Evolutionary conservation across 305 asterid species (phyloP).

Genomic region (Solanum chacoense): DNA sequence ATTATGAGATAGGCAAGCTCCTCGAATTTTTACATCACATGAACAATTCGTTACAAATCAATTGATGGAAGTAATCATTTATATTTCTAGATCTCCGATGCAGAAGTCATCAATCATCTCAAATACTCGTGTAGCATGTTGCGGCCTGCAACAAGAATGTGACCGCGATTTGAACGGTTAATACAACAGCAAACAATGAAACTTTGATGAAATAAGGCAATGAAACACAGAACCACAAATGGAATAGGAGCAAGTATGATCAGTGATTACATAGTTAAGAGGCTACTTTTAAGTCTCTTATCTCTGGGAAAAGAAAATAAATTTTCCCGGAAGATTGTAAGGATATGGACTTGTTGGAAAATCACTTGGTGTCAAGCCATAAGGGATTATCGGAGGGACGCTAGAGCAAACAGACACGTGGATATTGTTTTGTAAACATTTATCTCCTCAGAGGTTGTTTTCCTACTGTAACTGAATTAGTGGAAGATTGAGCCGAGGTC

Average conservation of each 20-base stretch:
- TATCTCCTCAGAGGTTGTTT: not conserved
- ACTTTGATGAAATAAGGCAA: not conserved
- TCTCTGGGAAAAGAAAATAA: not conserved
- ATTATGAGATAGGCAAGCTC: not conserved
- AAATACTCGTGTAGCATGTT: constrained; percentile 78
- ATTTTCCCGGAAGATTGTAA: not conserved
- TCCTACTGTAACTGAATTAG: not conserved
- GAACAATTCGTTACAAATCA: not conserved
- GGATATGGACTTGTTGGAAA: not conserved
- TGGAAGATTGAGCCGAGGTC: not conserved
- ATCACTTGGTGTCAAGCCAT: not conserved
- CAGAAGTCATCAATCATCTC: constrained; percentile 80
- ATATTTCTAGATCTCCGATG: constrained; percentile 51
- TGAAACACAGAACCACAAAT: not conserved
- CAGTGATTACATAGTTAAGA: not conserved
- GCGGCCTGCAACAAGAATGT: constrained; percentile 49
- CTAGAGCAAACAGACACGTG: not conserved
- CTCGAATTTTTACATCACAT: not conserved
- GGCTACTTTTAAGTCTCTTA: not conserved
- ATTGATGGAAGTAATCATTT: not conserved
- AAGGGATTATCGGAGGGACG: not conserved
- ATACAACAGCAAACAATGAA: not conserved
- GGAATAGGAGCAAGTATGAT: not conserved
- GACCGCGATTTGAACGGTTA: not conserved
- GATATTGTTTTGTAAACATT: not conserved